phyloP scores from a whole-genome alignment of 495 filamentous ascomycete genomes.

The Xylaria bambusicola region DNA sequence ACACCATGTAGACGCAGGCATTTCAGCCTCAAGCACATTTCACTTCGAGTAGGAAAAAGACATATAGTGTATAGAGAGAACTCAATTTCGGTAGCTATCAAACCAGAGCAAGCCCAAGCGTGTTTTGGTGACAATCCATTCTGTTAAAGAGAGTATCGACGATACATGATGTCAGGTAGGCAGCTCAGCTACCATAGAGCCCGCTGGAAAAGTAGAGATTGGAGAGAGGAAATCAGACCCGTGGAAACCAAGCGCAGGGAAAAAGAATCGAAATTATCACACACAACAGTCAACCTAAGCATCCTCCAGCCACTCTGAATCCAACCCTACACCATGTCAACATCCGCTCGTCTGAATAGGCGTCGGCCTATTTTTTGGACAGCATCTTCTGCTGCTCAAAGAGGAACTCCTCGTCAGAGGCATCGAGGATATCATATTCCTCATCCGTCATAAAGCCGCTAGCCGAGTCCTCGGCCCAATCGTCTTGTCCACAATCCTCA shows the following conservation, averaged over 20 bases:
- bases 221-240: background rate
- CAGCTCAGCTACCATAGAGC: background rate
- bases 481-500: constrained; percentile 59
- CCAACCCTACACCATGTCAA: background rate
- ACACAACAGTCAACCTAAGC: constrained; percentile 3
- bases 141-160: constrained; percentile 20
- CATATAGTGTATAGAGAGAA: background rate
- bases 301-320: constrained; percentile 1
- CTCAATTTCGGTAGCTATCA: constrained; percentile 18
- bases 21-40: too few relatives aligned
- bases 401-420: constrained; percentile 85
- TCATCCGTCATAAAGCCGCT: constrained; percentile 89
- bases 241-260: constrained; percentile 4
- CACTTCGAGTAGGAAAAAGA: background rate
- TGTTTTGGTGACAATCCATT: constrained; percentile 12
- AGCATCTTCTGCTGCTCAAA: constrained; percentile 40
- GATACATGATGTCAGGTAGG: constrained; percentile 12
- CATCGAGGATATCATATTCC: constrained; percentile 95
- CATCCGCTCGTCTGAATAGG: background rate
- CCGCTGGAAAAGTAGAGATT: constrained; percentile 8
- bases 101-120: constrained; percentile 1
- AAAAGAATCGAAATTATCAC: constrained; percentile 9
- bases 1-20: too few relatives aligned
- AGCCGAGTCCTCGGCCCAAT: constrained; percentile 62
- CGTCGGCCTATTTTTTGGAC: constrained; percentile 34